A percentile compares a stretch with the other conserved stretches of the same genome.
phyloP scores from a whole-genome alignment of 176 grass and related monocot species.

The Areca catechu region DNA sequence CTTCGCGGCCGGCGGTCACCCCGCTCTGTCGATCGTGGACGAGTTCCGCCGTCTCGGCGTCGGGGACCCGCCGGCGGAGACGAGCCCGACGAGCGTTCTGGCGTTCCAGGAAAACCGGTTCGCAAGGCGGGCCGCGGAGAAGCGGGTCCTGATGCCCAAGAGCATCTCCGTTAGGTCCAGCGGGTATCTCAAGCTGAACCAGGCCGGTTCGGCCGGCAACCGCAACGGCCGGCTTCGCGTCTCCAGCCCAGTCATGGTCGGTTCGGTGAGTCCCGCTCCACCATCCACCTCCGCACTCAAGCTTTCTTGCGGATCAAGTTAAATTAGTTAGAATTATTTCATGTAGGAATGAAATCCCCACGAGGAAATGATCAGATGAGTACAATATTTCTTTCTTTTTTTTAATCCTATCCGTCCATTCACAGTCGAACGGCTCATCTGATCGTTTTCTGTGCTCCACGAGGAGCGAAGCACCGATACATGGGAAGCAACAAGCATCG shows the following conservation, averaged over 20 bases:
- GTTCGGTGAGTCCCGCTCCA: slow-evolving; percentile 38
- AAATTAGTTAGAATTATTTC: too few relatives aligned
- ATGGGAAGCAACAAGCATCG: too few relatives aligned
- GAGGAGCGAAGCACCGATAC: too few relatives aligned
- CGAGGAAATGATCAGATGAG: too few relatives aligned
- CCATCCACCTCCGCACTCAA: not conserved
- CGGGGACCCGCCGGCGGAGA: slow-evolving; percentile 10
- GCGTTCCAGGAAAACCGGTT: slow-evolving; percentile 5
- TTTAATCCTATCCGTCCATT: too few relatives aligned
- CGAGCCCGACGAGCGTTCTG: slow-evolving; percentile 32
- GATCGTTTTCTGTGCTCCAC: too few relatives aligned
- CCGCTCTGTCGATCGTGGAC: slow-evolving; percentile 20
- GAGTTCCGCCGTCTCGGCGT: slow-evolving; percentile 47
- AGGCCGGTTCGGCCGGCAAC: slow-evolving; percentile 5
- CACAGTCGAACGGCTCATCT: too few relatives aligned
- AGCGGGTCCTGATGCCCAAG: slow-evolving; percentile 49
- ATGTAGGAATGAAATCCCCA: too few relatives aligned
- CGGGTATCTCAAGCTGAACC: slow-evolving; percentile 66
- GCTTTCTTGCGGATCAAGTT: too few relatives aligned
- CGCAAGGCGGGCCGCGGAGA: slow-evolving; percentile 23
- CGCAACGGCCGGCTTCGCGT: slow-evolving; percentile 22
- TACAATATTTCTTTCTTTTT: too few relatives aligned
- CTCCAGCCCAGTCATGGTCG: slow-evolving; percentile 20
- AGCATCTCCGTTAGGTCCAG: slow-evolving; percentile 86
- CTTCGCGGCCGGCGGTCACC: slow-evolving; percentile 4